Conservation (phyloP, 208 protist species). For the Leishmania arabica region DNA sequence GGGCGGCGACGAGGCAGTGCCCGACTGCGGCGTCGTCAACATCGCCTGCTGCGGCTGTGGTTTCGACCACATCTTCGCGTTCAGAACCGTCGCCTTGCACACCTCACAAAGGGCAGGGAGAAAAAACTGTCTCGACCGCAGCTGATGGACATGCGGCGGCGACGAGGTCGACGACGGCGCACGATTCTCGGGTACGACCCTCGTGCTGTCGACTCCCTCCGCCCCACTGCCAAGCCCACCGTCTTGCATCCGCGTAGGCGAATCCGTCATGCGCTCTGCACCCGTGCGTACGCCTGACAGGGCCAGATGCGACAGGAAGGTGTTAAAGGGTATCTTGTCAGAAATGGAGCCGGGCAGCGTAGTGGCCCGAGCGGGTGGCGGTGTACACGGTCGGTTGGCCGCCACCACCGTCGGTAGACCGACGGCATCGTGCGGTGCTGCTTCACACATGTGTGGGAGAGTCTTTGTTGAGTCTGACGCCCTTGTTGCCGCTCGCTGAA, state of each 20-base stretch:
- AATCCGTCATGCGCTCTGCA: conserved; percentile 4
- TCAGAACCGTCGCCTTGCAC: conserved; percentile 12
- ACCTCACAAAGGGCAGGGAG: conserved; percentile 21
- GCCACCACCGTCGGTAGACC: background rate
- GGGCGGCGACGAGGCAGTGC: background rate
- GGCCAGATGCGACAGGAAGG: conserved; percentile 16
- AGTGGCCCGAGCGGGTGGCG: background rate
- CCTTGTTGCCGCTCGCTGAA: background rate
- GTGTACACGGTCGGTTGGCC: background rate
- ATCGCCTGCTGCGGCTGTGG: background rate
- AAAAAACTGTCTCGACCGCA: conserved; percentile 26
- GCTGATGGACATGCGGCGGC: conserved; percentile 25
- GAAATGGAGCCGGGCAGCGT: background rate
- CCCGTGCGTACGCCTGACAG: conserved; percentile 10
- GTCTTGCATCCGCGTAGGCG: background rate
- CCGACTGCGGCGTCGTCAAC: background rate
- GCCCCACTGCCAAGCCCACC: background rate
- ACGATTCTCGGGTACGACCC: background rate
- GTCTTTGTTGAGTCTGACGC: background rate
- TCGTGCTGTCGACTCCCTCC: background rate
- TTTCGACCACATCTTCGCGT: conserved; percentile 13
- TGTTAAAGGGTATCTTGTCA: background rate
- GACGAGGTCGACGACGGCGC: background rate
- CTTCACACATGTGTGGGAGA: background rate
- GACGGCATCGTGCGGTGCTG: background rate